Conservation (phyloP, 345 rosid genomes). For the Hypericum perforatum region DNA sequence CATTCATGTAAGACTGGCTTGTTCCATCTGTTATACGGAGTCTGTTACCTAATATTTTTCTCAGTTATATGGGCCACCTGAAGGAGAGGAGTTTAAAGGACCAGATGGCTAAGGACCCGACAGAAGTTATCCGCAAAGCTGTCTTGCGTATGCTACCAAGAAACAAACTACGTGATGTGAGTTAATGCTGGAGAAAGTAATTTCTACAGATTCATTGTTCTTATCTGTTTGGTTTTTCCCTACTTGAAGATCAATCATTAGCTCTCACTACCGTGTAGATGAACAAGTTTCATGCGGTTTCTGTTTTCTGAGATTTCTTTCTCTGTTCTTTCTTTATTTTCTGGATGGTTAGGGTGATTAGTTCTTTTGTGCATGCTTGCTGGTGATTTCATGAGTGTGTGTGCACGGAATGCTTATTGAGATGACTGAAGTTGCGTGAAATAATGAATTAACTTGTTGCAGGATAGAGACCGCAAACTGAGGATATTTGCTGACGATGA, state of each 20-base stretch:
- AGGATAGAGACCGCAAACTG: conserved; percentile 91
- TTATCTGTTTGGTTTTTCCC: background rate
- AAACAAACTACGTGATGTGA: conserved; percentile 88
- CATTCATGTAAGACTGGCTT: no score
- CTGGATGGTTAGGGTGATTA: no score
- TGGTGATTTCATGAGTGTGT: no score
- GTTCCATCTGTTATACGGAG: no score
- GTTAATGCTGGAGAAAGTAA: conserved; percentile 12
- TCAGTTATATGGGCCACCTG: conserved; percentile 79
- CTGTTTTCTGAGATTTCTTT: no score
- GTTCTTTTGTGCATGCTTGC: no score
- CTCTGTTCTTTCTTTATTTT: no score
- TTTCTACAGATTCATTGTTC: background rate
- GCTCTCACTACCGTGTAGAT: no score
- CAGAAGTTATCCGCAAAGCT: conserved; percentile 97
- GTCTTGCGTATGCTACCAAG: conserved; percentile 95
- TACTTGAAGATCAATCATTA: background rate
- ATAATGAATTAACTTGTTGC: conserved; percentile 5
- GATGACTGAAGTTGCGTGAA: no score
- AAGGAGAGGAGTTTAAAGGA: conserved; percentile 92
- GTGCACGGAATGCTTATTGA: no score
- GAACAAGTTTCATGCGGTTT: no score
- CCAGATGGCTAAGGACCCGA: conserved; percentile 88
- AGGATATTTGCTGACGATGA: conserved; percentile 77
- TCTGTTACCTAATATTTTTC: conserved; percentile 6